phyloP scores from a whole-genome alignment of 352 stramenopile genomes.

The Globisporangium ultimum region DNA sequence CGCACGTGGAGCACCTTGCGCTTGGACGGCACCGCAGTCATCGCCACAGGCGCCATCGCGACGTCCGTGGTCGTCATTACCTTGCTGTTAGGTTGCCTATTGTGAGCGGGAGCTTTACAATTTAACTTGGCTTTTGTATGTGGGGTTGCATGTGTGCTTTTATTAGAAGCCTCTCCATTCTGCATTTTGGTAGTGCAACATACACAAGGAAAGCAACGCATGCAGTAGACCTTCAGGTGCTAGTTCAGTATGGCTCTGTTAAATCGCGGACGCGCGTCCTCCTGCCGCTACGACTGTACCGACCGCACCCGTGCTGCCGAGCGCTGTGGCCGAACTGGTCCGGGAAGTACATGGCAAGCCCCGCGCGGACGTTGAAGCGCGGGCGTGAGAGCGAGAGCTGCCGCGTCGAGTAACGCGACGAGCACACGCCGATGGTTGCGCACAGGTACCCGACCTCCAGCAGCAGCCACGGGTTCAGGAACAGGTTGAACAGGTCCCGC shows the following conservation, averaged over 20 bases:
- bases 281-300: not conserved
- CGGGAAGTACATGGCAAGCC: slow-evolving; percentile 44
- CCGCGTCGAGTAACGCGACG: slow-evolving; percentile 46
- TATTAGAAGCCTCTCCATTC: too few relatives aligned
- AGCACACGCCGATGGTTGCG: slow-evolving; percentile 51
- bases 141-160: not conserved
- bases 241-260: not conserved
- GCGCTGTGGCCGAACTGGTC: slow-evolving; percentile 4
- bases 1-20: slow-evolving; percentile 46
- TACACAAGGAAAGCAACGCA: not conserved
- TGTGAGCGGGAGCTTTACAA: not conserved
- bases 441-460: slow-evolving; percentile 54
- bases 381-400: slow-evolving; percentile 57
- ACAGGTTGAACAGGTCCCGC: slow-evolving; percentile 43
- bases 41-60: not conserved
- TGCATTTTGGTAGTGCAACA: too few relatives aligned
- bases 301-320: not conserved
- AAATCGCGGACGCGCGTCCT: not conserved
- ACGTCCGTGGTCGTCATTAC: not conserved
- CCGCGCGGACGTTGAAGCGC: slow-evolving; percentile 55
- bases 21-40: slow-evolving; percentile 1
- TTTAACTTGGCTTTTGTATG: not conserved
- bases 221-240: too few relatives aligned
- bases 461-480: slow-evolving; percentile 45
- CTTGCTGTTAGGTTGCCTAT: not conserved